These are phyloP conservation scores for Euphorbia lathyris DNA, from an alignment of 345 rosid genomes.

Conservation along the genomic window DNA sequence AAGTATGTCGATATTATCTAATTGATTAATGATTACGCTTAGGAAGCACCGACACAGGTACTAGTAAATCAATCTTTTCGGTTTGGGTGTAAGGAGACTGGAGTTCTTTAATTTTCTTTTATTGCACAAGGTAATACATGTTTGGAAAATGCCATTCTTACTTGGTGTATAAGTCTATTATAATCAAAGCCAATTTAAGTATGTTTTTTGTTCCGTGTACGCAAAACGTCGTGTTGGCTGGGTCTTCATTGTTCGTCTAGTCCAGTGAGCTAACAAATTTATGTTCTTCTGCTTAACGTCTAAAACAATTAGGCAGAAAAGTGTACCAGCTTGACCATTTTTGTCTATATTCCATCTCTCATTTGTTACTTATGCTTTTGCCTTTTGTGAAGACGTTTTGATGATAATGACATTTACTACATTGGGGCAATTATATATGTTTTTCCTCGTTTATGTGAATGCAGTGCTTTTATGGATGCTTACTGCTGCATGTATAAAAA, in stretches of 20 bases:
- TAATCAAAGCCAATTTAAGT: not conserved
- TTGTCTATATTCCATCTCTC: not conserved
- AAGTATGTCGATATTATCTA: not conserved
- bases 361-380: not conserved
- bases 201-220: not conserved
- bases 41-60: no score
- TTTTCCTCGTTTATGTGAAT: not conserved
- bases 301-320: not conserved
- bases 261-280: not conserved
- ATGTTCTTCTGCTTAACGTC: not conserved
- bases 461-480: slow-evolving; percentile 36
- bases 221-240: not conserved
- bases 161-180: not conserved
- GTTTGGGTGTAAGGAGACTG: not conserved
- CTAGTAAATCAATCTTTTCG: no score
- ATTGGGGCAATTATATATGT: not conserved
- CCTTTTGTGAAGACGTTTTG: not conserved
- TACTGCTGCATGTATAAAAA: slow-evolving; percentile 36
- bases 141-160: not conserved
- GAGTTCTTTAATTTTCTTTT: not conserved
- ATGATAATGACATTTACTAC: not conserved
- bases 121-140: not conserved
- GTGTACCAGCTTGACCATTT: not conserved
- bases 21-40: not conserved
- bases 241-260: not conserved